phyloP scores from a whole-genome alignment of 2,329 filamentous ascomycete genomes.

The Akanthomyces muscarius region DNA sequence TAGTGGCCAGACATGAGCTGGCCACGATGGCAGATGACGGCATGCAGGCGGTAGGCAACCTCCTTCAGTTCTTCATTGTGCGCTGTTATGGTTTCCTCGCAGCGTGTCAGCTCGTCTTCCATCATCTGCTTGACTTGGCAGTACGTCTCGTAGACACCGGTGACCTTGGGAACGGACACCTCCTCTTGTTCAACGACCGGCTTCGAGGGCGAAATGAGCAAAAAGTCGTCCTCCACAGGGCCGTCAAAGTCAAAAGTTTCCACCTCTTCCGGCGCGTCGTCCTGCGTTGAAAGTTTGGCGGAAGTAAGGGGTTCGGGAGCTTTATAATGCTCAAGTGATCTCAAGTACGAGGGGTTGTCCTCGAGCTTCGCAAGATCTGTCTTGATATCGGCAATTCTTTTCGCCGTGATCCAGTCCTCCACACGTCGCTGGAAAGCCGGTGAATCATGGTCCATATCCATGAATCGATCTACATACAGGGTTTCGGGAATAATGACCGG shows the following conservation, averaged over 20 bases:
- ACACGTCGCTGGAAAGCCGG: constrained; percentile 61
- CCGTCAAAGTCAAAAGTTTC: constrained; percentile 39
- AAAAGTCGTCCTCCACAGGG: constrained; percentile 34
- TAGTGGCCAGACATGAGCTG: constrained; percentile 77
- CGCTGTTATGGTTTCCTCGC: constrained; percentile 26
- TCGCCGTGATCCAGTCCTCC: constrained; percentile 71
- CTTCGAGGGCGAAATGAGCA: constrained; percentile 25
- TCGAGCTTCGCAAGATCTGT: constrained; percentile 30
- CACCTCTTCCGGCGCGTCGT: constrained; percentile 15
- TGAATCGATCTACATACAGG: constrained; percentile 85
- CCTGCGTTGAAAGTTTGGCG: constrained; percentile 8
- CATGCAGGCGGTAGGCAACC: constrained; percentile 77
- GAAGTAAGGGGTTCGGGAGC: background rate
- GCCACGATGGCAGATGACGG: constrained; percentile 88
- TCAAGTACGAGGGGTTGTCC: constrained; percentile 24
- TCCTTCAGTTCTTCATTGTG: constrained; percentile 51
- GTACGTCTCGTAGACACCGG: constrained; percentile 24
- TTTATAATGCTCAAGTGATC: constrained; percentile 27
- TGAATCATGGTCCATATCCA: constrained; percentile 61
- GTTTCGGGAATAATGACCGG: constrained; percentile 75
- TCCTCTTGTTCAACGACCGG: background rate
- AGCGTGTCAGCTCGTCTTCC: constrained; percentile 36
- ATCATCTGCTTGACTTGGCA: constrained; percentile 40
- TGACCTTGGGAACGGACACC: constrained; percentile 16
- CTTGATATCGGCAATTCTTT: constrained; percentile 55